Percentiles rank a stretch among this genome's conserved stretches.
Evolutionary conservation across 2,329 filamentous ascomycete genomes (phyloP).

Genomic region (Claviceps monticola): DNA sequence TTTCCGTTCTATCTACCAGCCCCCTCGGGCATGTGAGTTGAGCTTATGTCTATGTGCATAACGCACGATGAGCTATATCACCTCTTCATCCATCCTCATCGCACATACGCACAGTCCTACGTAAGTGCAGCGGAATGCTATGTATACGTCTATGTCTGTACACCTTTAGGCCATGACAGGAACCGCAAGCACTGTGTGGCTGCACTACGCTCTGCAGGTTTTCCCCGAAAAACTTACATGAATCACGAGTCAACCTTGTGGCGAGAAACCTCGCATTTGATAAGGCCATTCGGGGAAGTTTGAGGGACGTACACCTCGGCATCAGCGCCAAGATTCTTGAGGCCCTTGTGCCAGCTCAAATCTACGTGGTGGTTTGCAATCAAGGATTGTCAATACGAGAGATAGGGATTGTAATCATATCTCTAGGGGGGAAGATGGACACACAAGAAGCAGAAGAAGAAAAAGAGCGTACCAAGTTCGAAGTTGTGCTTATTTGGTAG

Average conservation of each 20-base stretch:
- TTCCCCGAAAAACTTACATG: not conserved
- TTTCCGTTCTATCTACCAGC: no score
- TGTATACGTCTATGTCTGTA: not conserved
- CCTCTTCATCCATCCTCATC: not conserved
- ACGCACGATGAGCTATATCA: not conserved
- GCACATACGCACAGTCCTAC: not conserved
- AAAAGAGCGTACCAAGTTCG: constrained; percentile 60
- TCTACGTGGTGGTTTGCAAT: constrained; percentile 35
- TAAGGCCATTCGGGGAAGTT: constrained; percentile 84
- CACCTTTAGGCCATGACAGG: not conserved
- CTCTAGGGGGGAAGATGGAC: not conserved
- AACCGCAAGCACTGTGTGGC: not conserved
- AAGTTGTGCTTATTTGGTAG: constrained; percentile 99
- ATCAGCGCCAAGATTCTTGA: constrained; percentile 90
- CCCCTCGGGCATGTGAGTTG: no score
- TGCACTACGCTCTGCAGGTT: not conserved
- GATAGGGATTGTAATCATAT: not conserved
- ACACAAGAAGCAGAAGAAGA: not conserved
- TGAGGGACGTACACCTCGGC: constrained; percentile 94
- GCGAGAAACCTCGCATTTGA: constrained; percentile 78
- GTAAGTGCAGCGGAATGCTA: not conserved
- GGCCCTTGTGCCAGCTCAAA: constrained; percentile 87
- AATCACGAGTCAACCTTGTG: constrained; percentile 11
- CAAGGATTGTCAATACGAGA: not conserved
- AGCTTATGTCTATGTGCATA: no score